Evolutionary conservation across 2,329 filamentous ascomycete genomes (phyloP), one percentile per base, ranked within the genome.

Genomic region (Seiridium cupressi): DNA sequence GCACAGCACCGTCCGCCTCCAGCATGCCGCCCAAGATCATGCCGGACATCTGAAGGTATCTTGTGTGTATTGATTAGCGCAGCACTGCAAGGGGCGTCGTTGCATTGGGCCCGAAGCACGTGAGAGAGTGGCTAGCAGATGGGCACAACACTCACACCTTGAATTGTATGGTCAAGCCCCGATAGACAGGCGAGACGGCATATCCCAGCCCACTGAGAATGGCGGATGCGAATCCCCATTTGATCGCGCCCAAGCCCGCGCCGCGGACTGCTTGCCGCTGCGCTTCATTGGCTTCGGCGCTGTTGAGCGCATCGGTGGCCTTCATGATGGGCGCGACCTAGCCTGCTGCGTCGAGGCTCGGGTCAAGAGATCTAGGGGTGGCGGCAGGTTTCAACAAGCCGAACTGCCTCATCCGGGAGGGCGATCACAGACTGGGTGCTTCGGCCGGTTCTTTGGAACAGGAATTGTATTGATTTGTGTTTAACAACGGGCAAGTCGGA

Each of bases 1-100:
- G 82, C 67, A 93, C 79, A 55, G 87, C 81, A 59, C 79, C 76
- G 69, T 94, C 91, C 3, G 90, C 91, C 77, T 92, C 89, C 58
- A 93, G 82, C 82, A 91, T 90, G 69, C 86, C 83, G 48, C 91
- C 91, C 40, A 92, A 69, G n/a, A 90, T 88, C 90, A 93, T 93
- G 62, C 87, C 88, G n/a, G 88, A 91, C 89, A 93, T 92, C 73
- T 93, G 90, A 13, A 93, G 79, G 70, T 92, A 94, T 36, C 91
- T 93, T 68, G 59, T 51, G 26, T 36, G 46, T n/a, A 55, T 42
- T 51, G 32, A 57, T 26, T 26, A 26, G 18, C 18, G 18, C 18
- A 26, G 18, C 18, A 26, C 18, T 26, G 18, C 18, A 26, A 2
- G 18, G 18, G 18, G 18, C 18, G 18, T 26, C 2, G 18, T 26